Conservation (phyloP, 352 stramenopile species). For the Pythium dissimile region DNA sequence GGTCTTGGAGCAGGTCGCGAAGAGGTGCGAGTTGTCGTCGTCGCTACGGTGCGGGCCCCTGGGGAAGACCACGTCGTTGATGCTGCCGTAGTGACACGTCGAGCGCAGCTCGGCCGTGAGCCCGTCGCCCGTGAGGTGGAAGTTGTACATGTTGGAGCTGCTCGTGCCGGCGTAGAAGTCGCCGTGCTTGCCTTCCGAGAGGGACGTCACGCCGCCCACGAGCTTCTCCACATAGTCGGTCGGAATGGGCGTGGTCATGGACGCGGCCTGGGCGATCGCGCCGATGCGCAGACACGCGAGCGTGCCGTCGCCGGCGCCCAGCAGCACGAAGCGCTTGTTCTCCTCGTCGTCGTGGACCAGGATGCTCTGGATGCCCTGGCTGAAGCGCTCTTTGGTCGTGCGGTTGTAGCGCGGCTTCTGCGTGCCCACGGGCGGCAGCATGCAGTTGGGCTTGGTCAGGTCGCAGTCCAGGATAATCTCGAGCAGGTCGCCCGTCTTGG, state of each 20-base stretch:
- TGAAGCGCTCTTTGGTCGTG: conserved; percentile 92
- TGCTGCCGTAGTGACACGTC: conserved; percentile 90
- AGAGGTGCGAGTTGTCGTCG: conserved; percentile 90
- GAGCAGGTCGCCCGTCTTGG: conserved; percentile 94
- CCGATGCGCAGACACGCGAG: conserved; percentile 86
- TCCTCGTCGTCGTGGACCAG: conserved; percentile 91
- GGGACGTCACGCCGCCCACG: conserved; percentile 89
- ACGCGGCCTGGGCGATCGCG: conserved; percentile 40
- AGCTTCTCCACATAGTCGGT: conserved; percentile 78
- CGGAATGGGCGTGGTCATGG: conserved; percentile 68
- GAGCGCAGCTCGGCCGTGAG: conserved; percentile 66
- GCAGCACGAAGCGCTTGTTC: conserved; percentile 76
- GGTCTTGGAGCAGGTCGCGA: conserved; percentile 92
- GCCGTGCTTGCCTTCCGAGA: conserved; percentile 79
- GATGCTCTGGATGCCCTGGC: conserved; percentile 86
- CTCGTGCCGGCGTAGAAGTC: conserved; percentile 92
- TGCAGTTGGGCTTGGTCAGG: conserved; percentile 87
- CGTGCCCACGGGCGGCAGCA: conserved; percentile 69
- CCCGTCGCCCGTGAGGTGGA: conserved; percentile 39
- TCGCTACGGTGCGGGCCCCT: conserved; percentile 34
- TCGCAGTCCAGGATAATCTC: conserved; percentile 94
- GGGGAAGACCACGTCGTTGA: conserved; percentile 96
- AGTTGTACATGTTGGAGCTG: conserved; percentile 93
- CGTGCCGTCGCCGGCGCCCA: conserved; percentile 90
- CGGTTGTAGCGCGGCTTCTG: conserved; percentile 87